A percentile compares a stretch with the other conserved stretches of the same genome.
Evolutionary conservation across 2,329 filamentous ascomycete species (phyloP).

Genomic region (Nemania sp.): DNA sequence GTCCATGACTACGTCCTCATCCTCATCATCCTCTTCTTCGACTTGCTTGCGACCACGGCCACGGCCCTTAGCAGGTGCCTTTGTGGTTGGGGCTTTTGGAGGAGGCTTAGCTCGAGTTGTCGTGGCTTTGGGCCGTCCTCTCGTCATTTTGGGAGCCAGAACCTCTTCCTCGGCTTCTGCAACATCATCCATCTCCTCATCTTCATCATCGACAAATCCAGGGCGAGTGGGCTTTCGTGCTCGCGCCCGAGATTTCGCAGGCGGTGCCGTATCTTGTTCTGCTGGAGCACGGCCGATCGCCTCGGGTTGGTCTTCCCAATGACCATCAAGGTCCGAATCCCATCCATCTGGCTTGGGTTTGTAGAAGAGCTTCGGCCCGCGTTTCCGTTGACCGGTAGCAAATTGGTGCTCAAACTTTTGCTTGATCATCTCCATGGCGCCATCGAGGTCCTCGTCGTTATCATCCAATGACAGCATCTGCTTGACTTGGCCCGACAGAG

Average conservation of each 20-base stretch:
- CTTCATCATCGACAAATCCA: slow-evolving; percentile 46
- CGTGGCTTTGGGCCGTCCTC: slow-evolving; percentile 41
- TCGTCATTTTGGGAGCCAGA: slow-evolving; percentile 31
- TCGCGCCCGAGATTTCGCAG: slow-evolving; percentile 34
- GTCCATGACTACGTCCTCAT: slow-evolving; percentile 57
- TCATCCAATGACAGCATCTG: slow-evolving; percentile 69
- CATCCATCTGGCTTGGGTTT: slow-evolving; percentile 79
- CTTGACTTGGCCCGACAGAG: slow-evolving; percentile 69
- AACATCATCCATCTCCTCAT: slow-evolving; percentile 51
- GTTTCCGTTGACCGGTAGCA: slow-evolving; percentile 63
- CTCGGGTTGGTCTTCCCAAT: slow-evolving; percentile 79
- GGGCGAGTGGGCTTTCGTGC: slow-evolving; percentile 41
- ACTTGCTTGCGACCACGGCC: slow-evolving; percentile 45
- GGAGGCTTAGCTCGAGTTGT: slow-evolving; percentile 40
- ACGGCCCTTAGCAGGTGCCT: slow-evolving; percentile 49
- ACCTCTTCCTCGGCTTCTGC: slow-evolving; percentile 57
- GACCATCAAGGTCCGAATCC: slow-evolving; percentile 88
- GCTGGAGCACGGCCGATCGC: slow-evolving; percentile 54
- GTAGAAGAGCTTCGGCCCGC: slow-evolving; percentile 56
- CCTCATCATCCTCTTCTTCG: slow-evolving; percentile 46
- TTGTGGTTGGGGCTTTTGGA: slow-evolving; percentile 49
- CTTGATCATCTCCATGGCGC: slow-evolving; percentile 74
- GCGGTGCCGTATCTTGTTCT: slow-evolving; percentile 24
- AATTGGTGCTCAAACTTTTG: slow-evolving; percentile 72
- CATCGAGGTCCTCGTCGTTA: slow-evolving; percentile 69